Conservation (phyloP, 805 yeast genomes). For the Jamesozyma rosinii region DNA sequence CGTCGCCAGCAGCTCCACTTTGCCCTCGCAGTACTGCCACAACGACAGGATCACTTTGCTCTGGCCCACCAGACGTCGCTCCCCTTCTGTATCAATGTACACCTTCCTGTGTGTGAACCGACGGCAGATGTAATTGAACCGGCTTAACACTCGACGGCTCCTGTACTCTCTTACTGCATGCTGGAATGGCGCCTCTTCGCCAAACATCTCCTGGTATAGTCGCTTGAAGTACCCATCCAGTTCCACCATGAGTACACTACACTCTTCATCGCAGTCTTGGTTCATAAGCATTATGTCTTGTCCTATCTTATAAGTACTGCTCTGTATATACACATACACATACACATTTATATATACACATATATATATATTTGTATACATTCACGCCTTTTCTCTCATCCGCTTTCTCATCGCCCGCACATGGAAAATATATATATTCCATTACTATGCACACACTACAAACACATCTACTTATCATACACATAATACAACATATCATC, state of each 20-base stretch:
- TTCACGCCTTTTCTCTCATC: too few species aligned
- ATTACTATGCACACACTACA: too few species aligned
- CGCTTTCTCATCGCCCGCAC: too few species aligned
- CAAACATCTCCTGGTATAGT: neutral
- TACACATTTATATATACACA: too few species aligned
- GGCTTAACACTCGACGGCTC: neutral
- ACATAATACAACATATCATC: conserved; percentile 40
- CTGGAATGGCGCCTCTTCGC: neutral
- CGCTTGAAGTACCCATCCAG: neutral
- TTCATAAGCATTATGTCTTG: too few species aligned
- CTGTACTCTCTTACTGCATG: neutral
- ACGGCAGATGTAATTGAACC: conserved; percentile 2
- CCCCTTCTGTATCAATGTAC: neutral
- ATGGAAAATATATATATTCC: too few species aligned
- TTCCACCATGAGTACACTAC: neutral
- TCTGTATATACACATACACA: too few species aligned
- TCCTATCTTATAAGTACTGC: too few species aligned
- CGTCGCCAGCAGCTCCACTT: neutral
- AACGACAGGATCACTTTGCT: conserved; percentile 3
- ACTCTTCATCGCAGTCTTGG: neutral
- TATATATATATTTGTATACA: too few species aligned
- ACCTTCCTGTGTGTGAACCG: conserved; percentile 6
- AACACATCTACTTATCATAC: neutral
- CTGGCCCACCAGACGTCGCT: conserved; percentile 3
- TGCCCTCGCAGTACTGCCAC: conserved; percentile 6